Percentiles rank a stretch among this genome's conserved stretches.
Evolutionary conservation across 2,329 filamentous ascomycete genomes (phyloP).

Genomic region (Penicillium sp.): DNA sequence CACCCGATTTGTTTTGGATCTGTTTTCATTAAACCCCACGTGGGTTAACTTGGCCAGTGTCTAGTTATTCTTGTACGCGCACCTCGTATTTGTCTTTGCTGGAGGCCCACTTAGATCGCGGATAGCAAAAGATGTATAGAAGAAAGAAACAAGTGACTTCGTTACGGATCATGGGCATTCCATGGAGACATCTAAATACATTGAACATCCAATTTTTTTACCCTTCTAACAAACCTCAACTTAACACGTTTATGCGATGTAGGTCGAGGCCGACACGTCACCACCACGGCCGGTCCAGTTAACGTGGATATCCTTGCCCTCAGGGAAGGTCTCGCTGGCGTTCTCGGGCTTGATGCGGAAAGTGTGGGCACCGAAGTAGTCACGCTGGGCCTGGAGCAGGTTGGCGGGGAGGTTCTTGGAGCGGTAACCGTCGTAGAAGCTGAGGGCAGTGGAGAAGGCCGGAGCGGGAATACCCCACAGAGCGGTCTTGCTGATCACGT

Average conservation of each 20-base stretch:
- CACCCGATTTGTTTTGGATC: not conserved
- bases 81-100: not conserved
- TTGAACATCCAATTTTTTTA: conserved; percentile 26
- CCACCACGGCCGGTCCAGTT: conserved; percentile 99
- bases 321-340: conserved; percentile 75
- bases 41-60: no score
- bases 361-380: conserved; percentile 97
- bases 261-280: conserved; percentile 94
- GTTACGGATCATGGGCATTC: conserved; percentile 25
- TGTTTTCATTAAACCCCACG: no score
- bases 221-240: conserved; percentile 12
- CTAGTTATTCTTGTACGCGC: no score
- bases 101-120: not conserved
- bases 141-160: conserved; percentile 18
- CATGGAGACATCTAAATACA: conserved; percentile 29
- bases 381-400: conserved; percentile 96
- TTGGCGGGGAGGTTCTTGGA: conserved; percentile 97
- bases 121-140: not conserved
- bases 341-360: conserved; percentile 82
- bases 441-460: conserved; percentile 93
- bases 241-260: conserved; percentile 73
- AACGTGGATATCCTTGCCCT: conserved; percentile 89
- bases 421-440: conserved; percentile 98
- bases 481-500: conserved; percentile 86
- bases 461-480: conserved; percentile 94